Percentiles rank a stretch among this genome's conserved stretches.
phyloP scores from a whole-genome alignment of 352 stramenopile species.

The Globisporangium spiculum region DNA sequence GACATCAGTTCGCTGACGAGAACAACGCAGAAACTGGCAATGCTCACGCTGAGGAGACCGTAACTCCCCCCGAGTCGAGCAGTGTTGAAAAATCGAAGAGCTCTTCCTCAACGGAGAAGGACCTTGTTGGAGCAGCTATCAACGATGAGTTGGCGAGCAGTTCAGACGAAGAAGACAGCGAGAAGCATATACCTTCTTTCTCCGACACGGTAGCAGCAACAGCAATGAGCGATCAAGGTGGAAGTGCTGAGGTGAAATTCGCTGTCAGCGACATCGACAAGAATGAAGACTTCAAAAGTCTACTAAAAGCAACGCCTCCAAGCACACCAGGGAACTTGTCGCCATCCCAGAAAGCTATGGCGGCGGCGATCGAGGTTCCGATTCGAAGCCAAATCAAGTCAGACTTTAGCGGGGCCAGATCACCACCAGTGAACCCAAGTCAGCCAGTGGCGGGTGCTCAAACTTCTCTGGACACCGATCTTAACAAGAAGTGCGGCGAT shows the following conservation, averaged over 20 bases:
- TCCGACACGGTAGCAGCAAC: not conserved
- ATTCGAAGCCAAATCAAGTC: not conserved
- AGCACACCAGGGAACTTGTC: not conserved
- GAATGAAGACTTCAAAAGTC: not conserved
- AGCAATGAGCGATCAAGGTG: not conserved
- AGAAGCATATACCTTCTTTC: not conserved
- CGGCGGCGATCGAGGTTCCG: not conserved
- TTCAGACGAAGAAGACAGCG: conserved; percentile 23
- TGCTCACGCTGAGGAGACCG: not conserved
- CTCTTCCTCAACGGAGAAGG: conserved; percentile 12
- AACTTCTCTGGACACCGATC: not conserved
- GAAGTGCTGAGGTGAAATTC: not conserved
- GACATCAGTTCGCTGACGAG: not conserved
- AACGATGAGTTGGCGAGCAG: conserved; percentile 37
- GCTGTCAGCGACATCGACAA: not conserved
- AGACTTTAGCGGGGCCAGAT: not conserved
- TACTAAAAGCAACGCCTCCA: not conserved
- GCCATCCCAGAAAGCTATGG: not conserved
- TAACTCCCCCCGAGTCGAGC: not conserved
- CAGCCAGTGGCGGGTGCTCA: not conserved
- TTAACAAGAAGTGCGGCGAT: not conserved
- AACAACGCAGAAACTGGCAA: not conserved
- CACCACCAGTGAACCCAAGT: not conserved
- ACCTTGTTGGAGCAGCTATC: conserved; percentile 30
- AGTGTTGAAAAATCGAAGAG: not conserved